phyloP scores from a whole-genome alignment of 371 early-diverging fungal species.

The Rhizopus delemar region DNA sequence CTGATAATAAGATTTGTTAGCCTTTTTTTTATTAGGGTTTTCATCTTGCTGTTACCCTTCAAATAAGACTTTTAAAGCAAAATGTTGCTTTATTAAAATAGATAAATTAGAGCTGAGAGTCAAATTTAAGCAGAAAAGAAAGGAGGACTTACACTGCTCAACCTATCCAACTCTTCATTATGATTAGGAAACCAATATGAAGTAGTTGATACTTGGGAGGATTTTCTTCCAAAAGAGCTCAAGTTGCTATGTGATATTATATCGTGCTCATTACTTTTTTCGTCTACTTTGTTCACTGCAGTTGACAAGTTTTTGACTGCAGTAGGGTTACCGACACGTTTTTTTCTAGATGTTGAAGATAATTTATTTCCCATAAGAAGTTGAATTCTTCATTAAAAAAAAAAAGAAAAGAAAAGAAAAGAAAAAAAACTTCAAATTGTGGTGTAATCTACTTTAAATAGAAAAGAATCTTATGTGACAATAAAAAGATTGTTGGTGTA shows the following conservation, averaged over 20 bases:
- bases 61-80: slow-evolving; percentile 36
- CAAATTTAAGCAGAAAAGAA: background rate
- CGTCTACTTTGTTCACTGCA: background rate
- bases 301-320: background rate
- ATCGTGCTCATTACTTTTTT: background rate
- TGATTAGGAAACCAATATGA: slow-evolving; percentile 51
- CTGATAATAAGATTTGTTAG: slow-evolving; percentile 4
- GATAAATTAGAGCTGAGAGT: slow-evolving; percentile 10
- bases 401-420: background rate
- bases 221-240: slow-evolving; percentile 11
- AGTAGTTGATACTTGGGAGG: slow-evolving; percentile 25
- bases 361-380: slow-evolving; percentile 2
- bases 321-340: background rate
- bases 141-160: slow-evolving; percentile 33
- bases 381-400: background rate
- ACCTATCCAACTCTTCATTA: slow-evolving; percentile 44
- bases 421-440: background rate
- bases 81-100: slow-evolving; percentile 28
- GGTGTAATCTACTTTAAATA: background rate
- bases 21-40: background rate
- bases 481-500: slow-evolving; percentile 6
- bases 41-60: slow-evolving; percentile 18
- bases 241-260: slow-evolving; percentile 4
- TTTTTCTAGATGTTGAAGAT: background rate
- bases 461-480: background rate